Conservation (phyloP, 495 filamentous ascomycete species). For the Pseudevernia furfuracea region DNA sequence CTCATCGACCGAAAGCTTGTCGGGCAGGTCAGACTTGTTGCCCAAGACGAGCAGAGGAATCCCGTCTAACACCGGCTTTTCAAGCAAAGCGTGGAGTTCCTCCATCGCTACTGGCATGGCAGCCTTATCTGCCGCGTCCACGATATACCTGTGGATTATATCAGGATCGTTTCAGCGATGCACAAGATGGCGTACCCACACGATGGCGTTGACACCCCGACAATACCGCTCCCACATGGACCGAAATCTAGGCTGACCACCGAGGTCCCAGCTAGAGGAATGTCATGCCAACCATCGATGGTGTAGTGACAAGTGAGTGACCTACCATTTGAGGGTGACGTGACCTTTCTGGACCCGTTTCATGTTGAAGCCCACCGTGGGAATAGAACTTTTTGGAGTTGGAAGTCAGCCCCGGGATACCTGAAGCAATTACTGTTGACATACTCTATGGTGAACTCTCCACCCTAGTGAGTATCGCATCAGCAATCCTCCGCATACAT, state of each 20-base stretch:
- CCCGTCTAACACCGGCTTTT: slow-evolving; percentile 74
- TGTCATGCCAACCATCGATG: slow-evolving; percentile 24
- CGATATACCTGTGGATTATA: slow-evolving; percentile 63
- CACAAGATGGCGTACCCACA: slow-evolving; percentile 42
- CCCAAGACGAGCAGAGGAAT: slow-evolving; percentile 95
- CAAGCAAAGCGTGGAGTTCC: slow-evolving; percentile 82
- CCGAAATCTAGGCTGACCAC: slow-evolving; percentile 92
- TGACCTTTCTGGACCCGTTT: slow-evolving; percentile 97
- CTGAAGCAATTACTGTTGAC: slow-evolving; percentile 33
- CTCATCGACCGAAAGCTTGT: slow-evolving; percentile 86
- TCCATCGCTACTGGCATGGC: slow-evolving; percentile 83
- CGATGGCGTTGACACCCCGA: slow-evolving; percentile 93
- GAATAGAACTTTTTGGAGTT: slow-evolving; percentile 68
- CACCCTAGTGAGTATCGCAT: slow-evolving; percentile 55
- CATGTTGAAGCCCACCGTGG: slow-evolving; percentile 98
- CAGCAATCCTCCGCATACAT: slow-evolving; percentile 22
- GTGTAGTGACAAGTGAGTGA: slow-evolving; percentile 23
- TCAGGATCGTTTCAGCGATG: slow-evolving; percentile 18
- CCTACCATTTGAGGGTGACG: slow-evolving; percentile 92
- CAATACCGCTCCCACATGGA: slow-evolving; percentile 99
- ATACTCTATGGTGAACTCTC: slow-evolving; percentile 99
- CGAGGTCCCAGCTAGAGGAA: slow-evolving; percentile 75
- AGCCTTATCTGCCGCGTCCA: slow-evolving; percentile 77
- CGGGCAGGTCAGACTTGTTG: slow-evolving; percentile 89
- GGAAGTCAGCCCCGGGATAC: slow-evolving; percentile 12